These are phyloP conservation scores for Anisodus acutangulus DNA, from an alignment of 257 asterid genomes.

Conservation along the genomic window DNA sequence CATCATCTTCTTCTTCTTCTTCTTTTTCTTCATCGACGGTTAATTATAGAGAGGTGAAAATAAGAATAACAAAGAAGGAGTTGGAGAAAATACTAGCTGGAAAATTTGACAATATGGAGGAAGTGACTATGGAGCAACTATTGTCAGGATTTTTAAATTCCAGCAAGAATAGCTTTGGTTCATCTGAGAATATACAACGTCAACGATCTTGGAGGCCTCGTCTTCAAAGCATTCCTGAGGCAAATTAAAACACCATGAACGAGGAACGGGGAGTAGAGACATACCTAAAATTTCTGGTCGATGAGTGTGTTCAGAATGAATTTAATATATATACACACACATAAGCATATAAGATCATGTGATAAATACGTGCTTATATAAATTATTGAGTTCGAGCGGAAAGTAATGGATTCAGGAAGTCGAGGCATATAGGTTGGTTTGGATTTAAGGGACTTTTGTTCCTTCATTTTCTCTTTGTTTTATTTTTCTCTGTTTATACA, in stretches of 20 bases:
- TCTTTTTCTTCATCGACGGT: background rate
- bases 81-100: slow-evolving; percentile 25
- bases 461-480: background rate
- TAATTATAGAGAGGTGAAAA: slow-evolving; percentile 22
- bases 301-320: background rate
- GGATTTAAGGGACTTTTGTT: no score
- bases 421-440: background rate
- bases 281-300: background rate
- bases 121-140: slow-evolving; percentile 25
- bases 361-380: background rate
- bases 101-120: background rate
- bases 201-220: slow-evolving; percentile 33
- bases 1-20: background rate
- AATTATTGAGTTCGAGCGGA: no score
- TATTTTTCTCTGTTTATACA: background rate
- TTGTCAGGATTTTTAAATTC: slow-evolving; percentile 17
- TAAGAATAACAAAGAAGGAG: slow-evolving; percentile 22
- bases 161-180: background rate
- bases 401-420: background rate
- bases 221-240: slow-evolving; percentile 35
- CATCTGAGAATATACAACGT: background rate
- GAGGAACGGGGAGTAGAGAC: background rate
- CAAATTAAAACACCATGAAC: background rate
- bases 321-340: background rate
- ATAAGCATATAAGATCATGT: background rate